Percentiles rank a stretch among this genome's conserved stretches.
Conservation (phyloP, 116 monocot genomes). For the Iris pallida region DNA sequence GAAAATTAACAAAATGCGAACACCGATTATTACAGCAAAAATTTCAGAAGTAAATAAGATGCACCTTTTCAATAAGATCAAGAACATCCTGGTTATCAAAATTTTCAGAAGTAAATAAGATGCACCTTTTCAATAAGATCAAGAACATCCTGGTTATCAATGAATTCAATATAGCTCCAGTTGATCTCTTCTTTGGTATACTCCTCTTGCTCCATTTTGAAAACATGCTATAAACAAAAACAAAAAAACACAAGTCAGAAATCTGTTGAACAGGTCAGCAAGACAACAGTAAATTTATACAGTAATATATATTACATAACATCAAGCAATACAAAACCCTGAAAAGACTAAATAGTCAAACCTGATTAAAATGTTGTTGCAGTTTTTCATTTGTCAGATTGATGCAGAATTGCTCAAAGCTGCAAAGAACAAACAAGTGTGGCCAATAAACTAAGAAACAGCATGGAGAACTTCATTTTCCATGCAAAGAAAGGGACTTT, state of each 20-base stretch:
- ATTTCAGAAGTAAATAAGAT: neutral
- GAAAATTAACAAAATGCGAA: too few relatives aligned
- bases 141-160: slow-evolving; percentile 87
- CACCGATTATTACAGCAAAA: too few relatives aligned
- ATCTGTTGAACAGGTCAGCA: neutral
- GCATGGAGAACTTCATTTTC: neutral
- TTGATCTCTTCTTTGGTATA: slow-evolving; percentile 84
- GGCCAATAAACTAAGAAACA: neutral
- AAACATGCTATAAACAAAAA: slow-evolving; percentile 63
- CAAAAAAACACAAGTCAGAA: neutral
- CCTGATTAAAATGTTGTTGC: neutral
- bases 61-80: slow-evolving; percentile 89
- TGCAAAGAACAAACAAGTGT: neutral
- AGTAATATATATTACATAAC: neutral
- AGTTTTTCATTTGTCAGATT: neutral
- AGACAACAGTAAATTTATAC: neutral
- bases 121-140: slow-evolving; percentile 88
- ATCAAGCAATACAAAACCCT: neutral
- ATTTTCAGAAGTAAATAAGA: neutral
- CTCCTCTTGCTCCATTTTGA: slow-evolving; percentile 96
- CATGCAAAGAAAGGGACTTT: too few relatives aligned
- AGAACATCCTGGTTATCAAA: slow-evolving; percentile 89
- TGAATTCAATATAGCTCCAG: slow-evolving; percentile 92
- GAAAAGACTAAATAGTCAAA: neutral
- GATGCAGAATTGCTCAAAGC: slow-evolving; percentile 1